Conservation (phyloP, 176 grass and related monocot genomes). For the Musa itinerans region DNA sequence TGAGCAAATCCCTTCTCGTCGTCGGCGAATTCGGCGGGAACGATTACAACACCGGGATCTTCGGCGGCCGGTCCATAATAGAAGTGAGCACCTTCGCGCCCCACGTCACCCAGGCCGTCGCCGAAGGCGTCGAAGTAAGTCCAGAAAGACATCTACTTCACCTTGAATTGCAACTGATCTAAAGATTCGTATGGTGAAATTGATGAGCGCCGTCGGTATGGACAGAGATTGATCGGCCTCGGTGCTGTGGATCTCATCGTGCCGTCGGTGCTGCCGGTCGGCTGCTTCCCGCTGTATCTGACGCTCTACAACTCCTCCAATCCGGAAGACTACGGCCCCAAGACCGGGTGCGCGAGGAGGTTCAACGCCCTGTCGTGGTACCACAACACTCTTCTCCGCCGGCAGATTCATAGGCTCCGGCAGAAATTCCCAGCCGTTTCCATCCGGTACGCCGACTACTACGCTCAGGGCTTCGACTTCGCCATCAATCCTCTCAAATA, state of each 20-base stretch:
- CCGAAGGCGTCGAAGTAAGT: slow-evolving; percentile 64
- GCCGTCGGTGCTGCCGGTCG: slow-evolving; percentile 66
- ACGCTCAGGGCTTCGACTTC: slow-evolving; percentile 69
- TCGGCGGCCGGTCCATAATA: slow-evolving; percentile 50
- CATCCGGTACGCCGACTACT: slow-evolving; percentile 84
- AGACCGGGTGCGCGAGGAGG: slow-evolving; percentile 68
- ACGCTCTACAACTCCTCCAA: slow-evolving; percentile 63
- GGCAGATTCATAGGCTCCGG: slow-evolving; percentile 48
- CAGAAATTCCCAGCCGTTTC: slow-evolving; percentile 59
- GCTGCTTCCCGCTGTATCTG: slow-evolving; percentile 81
- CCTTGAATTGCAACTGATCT: not conserved
- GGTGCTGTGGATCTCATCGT: slow-evolving; percentile 74
- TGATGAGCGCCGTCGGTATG: not conserved
- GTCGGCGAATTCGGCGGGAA: slow-evolving; percentile 93
- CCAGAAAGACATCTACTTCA: not conserved
- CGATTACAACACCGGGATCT: slow-evolving; percentile 86
- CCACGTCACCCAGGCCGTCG: slow-evolving; percentile 48
- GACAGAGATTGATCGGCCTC: slow-evolving; percentile 66
- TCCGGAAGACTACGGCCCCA: slow-evolving; percentile 51
- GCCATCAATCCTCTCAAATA: slow-evolving; percentile 46
- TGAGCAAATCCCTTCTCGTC: slow-evolving; percentile 75
- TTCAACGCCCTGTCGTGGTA: slow-evolving; percentile 69
- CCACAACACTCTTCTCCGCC: slow-evolving; percentile 70
- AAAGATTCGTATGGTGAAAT: not conserved
- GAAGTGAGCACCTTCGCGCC: slow-evolving; percentile 68